Evolutionary conservation across 2,329 filamentous ascomycete species (phyloP).

Genomic region (Exophiala dermatitidis): DNA sequence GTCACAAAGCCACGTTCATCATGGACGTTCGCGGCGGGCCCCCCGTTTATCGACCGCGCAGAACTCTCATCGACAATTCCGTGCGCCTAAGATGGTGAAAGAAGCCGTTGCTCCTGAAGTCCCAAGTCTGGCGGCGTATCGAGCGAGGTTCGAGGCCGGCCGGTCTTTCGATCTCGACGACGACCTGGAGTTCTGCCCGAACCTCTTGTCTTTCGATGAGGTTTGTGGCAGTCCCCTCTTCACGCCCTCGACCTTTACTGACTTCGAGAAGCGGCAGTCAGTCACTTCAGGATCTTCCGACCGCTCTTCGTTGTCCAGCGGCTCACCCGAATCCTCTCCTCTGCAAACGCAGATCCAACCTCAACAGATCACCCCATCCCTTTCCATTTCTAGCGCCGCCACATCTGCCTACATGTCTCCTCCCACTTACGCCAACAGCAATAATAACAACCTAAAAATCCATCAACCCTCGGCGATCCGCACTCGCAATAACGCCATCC

Average conservation of each 20-base stretch:
- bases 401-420: conserved; percentile 47
- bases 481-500: conserved; percentile 73
- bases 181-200: conserved; percentile 91
- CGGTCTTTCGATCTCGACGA: conserved; percentile 94
- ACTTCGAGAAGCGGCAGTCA: conserved; percentile 63
- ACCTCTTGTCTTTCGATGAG: conserved; percentile 85
- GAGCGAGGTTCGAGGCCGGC: conserved; percentile 80
- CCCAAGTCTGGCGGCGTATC: conserved; percentile 68
- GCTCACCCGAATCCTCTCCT: conserved; percentile 85
- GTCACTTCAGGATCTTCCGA: conserved; percentile 86
- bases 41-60: conserved; percentile 73
- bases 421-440: conserved; percentile 52
- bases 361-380: conserved; percentile 63
- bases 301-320: conserved; percentile 88
- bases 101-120: conserved; percentile 65
- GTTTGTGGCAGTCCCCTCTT: conserved; percentile 46
- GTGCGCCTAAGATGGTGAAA: conserved; percentile 76
- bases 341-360: conserved; percentile 73
- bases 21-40: conserved; percentile 76
- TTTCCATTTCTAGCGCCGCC: conserved; percentile 60
- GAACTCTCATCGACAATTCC: conserved; percentile 79
- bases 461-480: conserved; percentile 87
- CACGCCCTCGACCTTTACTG: conserved; percentile 22
- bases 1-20: conserved; percentile 37
- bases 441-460: conserved; percentile 69